Percentiles rank a stretch among this genome's conserved stretches.
Evolutionary conservation across 1,284 basidiomycete species (phyloP).

Genomic region (Meripilus lineatus): DNA sequence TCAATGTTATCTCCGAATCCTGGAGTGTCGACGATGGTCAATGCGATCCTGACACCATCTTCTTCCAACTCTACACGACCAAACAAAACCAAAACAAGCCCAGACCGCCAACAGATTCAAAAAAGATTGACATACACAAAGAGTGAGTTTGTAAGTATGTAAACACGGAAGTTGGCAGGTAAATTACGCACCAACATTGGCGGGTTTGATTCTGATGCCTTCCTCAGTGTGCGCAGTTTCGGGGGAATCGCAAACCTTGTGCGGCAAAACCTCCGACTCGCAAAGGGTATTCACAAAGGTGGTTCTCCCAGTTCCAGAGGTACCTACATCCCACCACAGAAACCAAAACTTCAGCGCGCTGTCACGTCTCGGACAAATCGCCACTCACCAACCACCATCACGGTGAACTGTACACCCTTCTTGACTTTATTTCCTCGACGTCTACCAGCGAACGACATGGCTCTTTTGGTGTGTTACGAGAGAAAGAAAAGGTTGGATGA

Average conservation of each 20-base stretch:
- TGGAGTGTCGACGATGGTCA: constrained; percentile 98
- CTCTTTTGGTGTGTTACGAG: no score
- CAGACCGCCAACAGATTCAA: constrained; percentile 4
- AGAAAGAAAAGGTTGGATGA: no score
- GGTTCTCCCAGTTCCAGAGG: constrained; percentile 93
- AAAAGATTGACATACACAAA: constrained; percentile 1
- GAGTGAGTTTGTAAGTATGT: constrained; percentile 2
- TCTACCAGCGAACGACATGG: constrained; percentile 80
- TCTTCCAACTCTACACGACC: constrained; percentile 83
- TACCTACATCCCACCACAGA: constrained; percentile 50
- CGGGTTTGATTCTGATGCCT: constrained; percentile 94
- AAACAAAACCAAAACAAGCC: constrained; percentile 3
- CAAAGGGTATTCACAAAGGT: constrained; percentile 98
- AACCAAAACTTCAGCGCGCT: constrained; percentile 4
- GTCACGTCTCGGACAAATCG: constrained; percentile 10
- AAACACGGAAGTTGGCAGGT: no score
- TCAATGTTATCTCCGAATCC: constrained; percentile 99
- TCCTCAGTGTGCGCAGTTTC: constrained; percentile 93
- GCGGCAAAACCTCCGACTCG: constrained; percentile 83
- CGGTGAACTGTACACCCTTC: constrained; percentile 88
- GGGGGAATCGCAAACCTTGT: constrained; percentile 85
- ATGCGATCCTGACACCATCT: constrained; percentile 95
- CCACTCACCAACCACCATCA: constrained; percentile 69
- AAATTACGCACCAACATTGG: constrained; percentile 88
- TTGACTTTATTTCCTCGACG: constrained; percentile 93